Evolutionary conservation across 768 basidiomycete genomes (phyloP).

Genomic region (Antrodiella citrinella): DNA sequence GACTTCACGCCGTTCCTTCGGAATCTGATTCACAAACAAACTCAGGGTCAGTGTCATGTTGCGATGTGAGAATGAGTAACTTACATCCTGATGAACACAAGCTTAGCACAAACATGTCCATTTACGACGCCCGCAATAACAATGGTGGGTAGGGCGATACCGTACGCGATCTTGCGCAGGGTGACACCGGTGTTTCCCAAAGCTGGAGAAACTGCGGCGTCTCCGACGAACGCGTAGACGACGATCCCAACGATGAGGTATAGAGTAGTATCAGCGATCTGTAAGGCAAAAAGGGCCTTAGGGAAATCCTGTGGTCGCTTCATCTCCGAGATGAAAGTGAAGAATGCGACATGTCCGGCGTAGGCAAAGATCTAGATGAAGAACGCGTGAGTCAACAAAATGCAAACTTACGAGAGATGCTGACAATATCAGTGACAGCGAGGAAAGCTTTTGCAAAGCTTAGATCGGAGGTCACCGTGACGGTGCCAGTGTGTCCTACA

Average conservation of each 20-base stretch:
- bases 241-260: constrained; percentile 24
- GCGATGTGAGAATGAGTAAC: background rate
- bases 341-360: constrained; percentile 23
- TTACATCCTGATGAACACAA: constrained; percentile 20
- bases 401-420: background rate
- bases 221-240: constrained; percentile 20
- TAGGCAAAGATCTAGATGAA: constrained; percentile 21
- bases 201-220: constrained; percentile 20
- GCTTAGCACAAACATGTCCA: constrained; percentile 25
- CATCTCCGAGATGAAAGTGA: constrained; percentile 26
- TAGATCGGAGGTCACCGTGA: constrained; percentile 15
- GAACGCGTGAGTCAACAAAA: background rate
- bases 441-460: constrained; percentile 20
- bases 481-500: constrained; percentile 15
- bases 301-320: constrained; percentile 22
- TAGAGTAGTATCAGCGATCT: constrained; percentile 22
- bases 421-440: constrained; percentile 23
- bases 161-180: constrained; percentile 21
- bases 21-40: constrained; percentile 13
- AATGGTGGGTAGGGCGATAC: constrained; percentile 24
- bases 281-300: constrained; percentile 22
- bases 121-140: constrained; percentile 24
- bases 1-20: constrained; percentile 18
- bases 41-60: background rate
- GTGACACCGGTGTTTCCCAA: constrained; percentile 22